Percentiles rank a stretch among this genome's conserved stretches.
Conservation (phyloP, 805 yeast species). For the Danielia oregonensis region DNA sequence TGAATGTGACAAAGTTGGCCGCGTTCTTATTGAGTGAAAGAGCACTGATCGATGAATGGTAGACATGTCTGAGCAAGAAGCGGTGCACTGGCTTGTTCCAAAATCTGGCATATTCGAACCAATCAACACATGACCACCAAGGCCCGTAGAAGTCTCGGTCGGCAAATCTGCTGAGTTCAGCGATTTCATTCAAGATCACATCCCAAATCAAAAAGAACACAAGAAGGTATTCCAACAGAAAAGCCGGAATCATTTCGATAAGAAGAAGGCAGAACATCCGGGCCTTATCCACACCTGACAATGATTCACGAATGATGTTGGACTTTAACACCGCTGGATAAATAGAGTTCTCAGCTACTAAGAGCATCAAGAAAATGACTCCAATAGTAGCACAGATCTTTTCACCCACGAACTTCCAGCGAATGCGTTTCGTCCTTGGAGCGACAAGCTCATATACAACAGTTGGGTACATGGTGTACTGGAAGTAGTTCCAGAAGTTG, state of each 20-base stretch:
- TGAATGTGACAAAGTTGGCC: conserved; percentile 76
- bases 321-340: conserved; percentile 72
- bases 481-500: conserved; percentile 60
- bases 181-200: conserved; percentile 82
- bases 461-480: conserved; percentile 85
- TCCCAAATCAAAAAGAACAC: conserved; percentile 94
- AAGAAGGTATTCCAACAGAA: conserved; percentile 68
- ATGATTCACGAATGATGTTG: conserved; percentile 39
- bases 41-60: conserved; percentile 82
- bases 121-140: conserved; percentile 96
- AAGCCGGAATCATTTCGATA: conserved; percentile 75
- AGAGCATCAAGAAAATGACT: conserved; percentile 75
- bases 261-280: conserved; percentile 54
- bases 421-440: conserved; percentile 68
- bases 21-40: conserved; percentile 57
- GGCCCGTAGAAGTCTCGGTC: conserved; percentile 92
- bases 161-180: conserved; percentile 81
- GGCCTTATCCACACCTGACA: conserved; percentile 45
- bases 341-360: conserved; percentile 69
- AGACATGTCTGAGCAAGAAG: conserved; percentile 87
- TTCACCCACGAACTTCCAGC: conserved; percentile 64
- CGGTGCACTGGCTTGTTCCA: conserved; percentile 96
- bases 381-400: conserved; percentile 85
- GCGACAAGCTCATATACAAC: conserved; percentile 77
- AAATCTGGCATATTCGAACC: conserved; percentile 89